Conservation (phyloP, 805 yeast species). For the Pichia occidentalis region DNA sequence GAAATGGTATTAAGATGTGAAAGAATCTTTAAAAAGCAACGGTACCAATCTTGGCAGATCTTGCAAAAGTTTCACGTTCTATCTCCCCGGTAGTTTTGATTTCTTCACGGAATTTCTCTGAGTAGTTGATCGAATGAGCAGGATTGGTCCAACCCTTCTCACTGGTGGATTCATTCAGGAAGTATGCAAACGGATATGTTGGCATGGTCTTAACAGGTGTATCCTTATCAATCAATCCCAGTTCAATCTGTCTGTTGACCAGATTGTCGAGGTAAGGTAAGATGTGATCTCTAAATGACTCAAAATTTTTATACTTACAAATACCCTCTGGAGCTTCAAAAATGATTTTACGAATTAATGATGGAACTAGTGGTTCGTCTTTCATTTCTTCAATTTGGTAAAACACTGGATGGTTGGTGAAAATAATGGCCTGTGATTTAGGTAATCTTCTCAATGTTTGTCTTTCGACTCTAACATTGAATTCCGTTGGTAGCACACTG, state of each 20-base stretch:
- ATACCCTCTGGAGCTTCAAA: constrained; percentile 64
- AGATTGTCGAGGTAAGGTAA: constrained; percentile 49
- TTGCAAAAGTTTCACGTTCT: constrained; percentile 20
- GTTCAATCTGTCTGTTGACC: constrained; percentile 50
- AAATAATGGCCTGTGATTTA: constrained; percentile 55
- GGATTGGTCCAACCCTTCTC: constrained; percentile 39
- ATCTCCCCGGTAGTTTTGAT: constrained; percentile 19
- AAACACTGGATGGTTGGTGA: constrained; percentile 73
- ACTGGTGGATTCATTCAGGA: constrained; percentile 32
- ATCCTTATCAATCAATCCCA: constrained; percentile 48
- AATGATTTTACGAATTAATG: constrained; percentile 53
- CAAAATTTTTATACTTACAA: constrained; percentile 57
- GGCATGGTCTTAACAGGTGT: constrained; percentile 53
- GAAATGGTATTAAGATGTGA: no score
- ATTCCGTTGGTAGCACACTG: constrained; percentile 42
- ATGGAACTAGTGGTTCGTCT: constrained; percentile 71
- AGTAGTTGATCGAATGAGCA: constrained; percentile 19
- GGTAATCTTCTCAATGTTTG: constrained; percentile 68
- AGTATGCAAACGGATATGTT: constrained; percentile 61
- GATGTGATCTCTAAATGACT: constrained; percentile 52
- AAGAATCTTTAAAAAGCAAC: constrained; percentile 2
- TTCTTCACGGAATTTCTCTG: constrained; percentile 22
- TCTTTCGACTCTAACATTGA: constrained; percentile 65
- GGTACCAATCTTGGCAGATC: constrained; percentile 13
- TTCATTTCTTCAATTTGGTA: constrained; percentile 76